These are phyloP conservation scores for Trichoderma asperelloides DNA, from an alignment of 495 filamentous ascomycete species.

Conservation along the genomic window DNA sequence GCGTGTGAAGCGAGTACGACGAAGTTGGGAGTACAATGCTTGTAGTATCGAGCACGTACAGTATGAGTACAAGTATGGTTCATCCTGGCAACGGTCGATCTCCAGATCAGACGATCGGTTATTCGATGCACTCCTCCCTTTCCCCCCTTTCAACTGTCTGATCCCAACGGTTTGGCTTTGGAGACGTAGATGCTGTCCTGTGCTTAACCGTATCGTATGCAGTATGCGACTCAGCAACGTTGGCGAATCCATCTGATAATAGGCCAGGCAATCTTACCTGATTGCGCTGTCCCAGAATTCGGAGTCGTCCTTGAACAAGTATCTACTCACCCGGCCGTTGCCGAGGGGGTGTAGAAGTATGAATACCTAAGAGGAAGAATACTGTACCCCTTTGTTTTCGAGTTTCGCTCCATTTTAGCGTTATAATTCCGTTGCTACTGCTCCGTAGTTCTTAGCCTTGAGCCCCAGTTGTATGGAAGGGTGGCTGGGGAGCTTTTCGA, in stretches of 20 bases:
- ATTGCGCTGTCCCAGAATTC: background rate
- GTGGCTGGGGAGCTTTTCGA: background rate
- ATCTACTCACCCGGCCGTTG: background rate
- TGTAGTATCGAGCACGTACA: background rate
- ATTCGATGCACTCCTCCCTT: background rate
- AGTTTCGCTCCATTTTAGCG: background rate
- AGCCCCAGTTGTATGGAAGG: background rate
- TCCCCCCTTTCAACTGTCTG: background rate
- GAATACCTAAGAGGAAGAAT: background rate
- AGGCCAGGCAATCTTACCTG: background rate
- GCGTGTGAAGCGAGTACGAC: background rate
- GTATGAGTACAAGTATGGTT: background rate
- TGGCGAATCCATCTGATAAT: background rate
- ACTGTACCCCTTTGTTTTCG: background rate
- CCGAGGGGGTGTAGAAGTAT: background rate
- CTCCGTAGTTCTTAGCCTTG: background rate
- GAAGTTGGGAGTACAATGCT: background rate
- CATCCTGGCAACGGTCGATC: background rate
- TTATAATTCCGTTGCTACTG: background rate
- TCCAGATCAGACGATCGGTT: background rate
- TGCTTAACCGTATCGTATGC: background rate
- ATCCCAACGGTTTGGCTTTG: background rate
- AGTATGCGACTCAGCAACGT: background rate
- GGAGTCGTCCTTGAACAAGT: background rate
- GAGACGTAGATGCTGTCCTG: background rate